A percentile compares a stretch with the other conserved stretches of the same genome.
These are phyloP conservation scores for Mycosphaerella arachidis DNA, from an alignment of 2,329 filamentous ascomycete genomes.

Conservation along the genomic window DNA sequence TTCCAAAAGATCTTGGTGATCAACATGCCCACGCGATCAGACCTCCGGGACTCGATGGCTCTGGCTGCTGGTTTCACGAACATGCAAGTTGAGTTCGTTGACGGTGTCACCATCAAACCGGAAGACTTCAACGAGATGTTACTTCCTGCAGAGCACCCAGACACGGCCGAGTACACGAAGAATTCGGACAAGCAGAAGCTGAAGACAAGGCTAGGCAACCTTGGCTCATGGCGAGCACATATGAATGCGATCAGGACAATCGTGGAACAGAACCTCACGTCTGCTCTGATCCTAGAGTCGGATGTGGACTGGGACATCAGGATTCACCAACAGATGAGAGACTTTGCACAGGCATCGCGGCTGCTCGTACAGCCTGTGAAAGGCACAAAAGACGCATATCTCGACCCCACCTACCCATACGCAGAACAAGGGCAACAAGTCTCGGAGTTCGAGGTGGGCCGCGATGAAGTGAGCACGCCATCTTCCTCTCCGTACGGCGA, in stretches of 20 bases:
- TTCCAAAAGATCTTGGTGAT: conserved; percentile 51
- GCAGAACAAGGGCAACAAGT: conserved; percentile 9
- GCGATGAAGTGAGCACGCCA: conserved; percentile 11
- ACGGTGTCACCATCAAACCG: conserved; percentile 31
- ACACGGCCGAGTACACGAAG: neutral
- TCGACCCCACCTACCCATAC: conserved; percentile 20
- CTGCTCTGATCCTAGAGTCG: conserved; percentile 43
- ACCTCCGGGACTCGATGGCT: conserved; percentile 48
- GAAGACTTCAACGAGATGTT: neutral
- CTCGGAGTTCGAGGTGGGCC: conserved; percentile 13
- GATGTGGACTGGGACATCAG: conserved; percentile 45
- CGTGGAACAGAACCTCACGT: conserved; percentile 35
- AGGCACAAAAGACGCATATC: conserved; percentile 11
- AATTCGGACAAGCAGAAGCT: conserved; percentile 1
- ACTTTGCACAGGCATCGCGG: conserved; percentile 37
- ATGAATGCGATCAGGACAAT: conserved; percentile 27
- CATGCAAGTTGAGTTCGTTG: conserved; percentile 45
- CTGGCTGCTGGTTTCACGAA: conserved; percentile 45
- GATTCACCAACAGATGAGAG: conserved; percentile 37
- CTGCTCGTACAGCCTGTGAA: conserved; percentile 32
- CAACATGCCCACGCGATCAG: conserved; percentile 48
- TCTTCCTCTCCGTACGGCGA: conserved; percentile 36
- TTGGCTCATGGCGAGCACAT: conserved; percentile 27
- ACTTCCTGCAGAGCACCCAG: neutral
- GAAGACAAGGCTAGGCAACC: conserved; percentile 26